A percentile compares a stretch with the other conserved stretches of the same genome.
Evolutionary conservation across 2,329 filamentous ascomycete genomes (phyloP).

Genomic region (Drechslera avenae): DNA sequence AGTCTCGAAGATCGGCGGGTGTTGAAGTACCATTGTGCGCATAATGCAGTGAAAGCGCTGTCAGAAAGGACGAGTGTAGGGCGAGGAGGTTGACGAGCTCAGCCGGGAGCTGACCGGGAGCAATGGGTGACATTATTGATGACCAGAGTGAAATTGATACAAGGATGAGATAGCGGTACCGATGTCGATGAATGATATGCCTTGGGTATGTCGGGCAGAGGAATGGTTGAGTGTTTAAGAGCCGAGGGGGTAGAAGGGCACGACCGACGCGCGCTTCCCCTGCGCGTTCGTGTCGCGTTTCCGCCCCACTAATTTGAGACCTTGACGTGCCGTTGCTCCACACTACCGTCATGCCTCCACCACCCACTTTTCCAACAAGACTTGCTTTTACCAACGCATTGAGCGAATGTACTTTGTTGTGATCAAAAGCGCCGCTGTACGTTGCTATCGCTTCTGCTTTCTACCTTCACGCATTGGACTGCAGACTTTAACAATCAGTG

Average conservation of each 20-base stretch:
- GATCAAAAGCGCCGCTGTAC: too few relatives aligned
- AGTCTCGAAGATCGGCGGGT: slow-evolving; percentile 49
- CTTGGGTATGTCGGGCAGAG: slow-evolving; percentile 16
- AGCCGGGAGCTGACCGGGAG: slow-evolving; percentile 44
- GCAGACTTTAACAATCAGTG: neutral
- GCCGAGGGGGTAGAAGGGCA: slow-evolving; percentile 32
- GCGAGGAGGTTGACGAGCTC: slow-evolving; percentile 52
- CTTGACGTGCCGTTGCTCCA: slow-evolving; percentile 9
- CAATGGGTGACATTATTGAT: slow-evolving; percentile 39
- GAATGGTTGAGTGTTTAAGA: slow-evolving; percentile 30
- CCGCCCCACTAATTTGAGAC: slow-evolving; percentile 32
- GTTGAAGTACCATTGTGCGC: slow-evolving; percentile 55
- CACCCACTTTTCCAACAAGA: slow-evolving; percentile 1
- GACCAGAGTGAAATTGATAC: slow-evolving; percentile 28
- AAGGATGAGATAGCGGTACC: slow-evolving; percentile 23
- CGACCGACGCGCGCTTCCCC: slow-evolving; percentile 30
- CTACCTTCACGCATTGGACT: too few relatives aligned
- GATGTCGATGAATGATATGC: slow-evolving; percentile 23
- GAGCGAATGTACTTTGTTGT: neutral
- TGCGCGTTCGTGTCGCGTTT: slow-evolving; percentile 36
- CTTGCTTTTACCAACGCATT: neutral
- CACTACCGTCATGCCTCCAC: slow-evolving; percentile 11
- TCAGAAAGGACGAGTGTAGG: slow-evolving; percentile 57
- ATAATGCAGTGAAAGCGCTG: slow-evolving; percentile 56
- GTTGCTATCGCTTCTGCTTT: too few relatives aligned